Evolutionary conservation across 495 filamentous ascomycete species (phyloP), one percentile per base, ranked within the genome.

Genomic region (Penicillium taxi): DNA sequence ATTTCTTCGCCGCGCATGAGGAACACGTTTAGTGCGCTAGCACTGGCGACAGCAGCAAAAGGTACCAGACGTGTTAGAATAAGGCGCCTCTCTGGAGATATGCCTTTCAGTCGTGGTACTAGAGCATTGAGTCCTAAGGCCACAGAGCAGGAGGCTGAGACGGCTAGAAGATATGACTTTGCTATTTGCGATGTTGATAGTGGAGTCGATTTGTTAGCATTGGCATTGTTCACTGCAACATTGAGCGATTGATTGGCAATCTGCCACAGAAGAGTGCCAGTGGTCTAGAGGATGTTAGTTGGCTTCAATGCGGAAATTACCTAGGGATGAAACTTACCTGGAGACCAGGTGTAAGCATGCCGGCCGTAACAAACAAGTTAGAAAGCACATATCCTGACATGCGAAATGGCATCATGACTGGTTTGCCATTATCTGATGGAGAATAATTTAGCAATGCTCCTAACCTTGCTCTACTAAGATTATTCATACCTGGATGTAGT

Each of bases 1-100:
- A 96, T 94, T 63, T 98, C 91, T 59, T 94, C 89, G 33, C 86
- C 83, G 47, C 91, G 84, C 91, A 98, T 98, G 41, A 98, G 72
- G 67, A 94, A 90, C 21, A 96, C 93, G 58, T 98, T 98, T 26
- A 98, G 70, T 1, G 82, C 86, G 41, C 84, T 85, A 2, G 91
- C 91, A 37, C 76, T 82, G 9, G 87, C 87, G 3, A 98, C 91
- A 6, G 91, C 91, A 0, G 88, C 91, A 52, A 98, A 98, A 18
- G 91, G 91, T 9, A 98, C 87, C 11, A 98, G 75, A 1, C 91
- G 77, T 27, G 74, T 70, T n/a, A 94, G 76, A 18, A 89, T 77
- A 7, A 82, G 72, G 33, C 77, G 74, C 9, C 85, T 81, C 20
- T 74, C 75, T 1, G 86, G 86, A 13, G 78, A 77, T n/a, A 94